Percentiles rank a stretch among this genome's conserved stretches.
Conservation (phyloP, 768 basidiomycete genomes). For the Polyporus arcularius region DNA sequence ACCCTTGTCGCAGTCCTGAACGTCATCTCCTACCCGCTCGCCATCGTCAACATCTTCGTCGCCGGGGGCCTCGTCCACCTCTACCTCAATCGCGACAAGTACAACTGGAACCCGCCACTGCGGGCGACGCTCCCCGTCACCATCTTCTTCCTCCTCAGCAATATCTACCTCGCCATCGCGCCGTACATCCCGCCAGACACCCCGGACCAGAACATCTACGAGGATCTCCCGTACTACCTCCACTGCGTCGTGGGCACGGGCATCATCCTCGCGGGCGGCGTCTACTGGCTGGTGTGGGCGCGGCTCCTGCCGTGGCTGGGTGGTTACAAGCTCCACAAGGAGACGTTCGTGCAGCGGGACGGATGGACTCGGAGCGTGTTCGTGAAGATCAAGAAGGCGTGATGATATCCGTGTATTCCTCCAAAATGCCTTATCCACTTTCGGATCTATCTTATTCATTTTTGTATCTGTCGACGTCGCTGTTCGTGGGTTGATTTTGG, state of each 20-base stretch:
- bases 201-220: background rate
- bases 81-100: slow-evolving; percentile 39
- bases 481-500: too few relatives aligned
- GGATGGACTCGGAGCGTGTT: slow-evolving; percentile 2
- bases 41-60: background rate
- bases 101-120: background rate
- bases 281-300: slow-evolving; percentile 42
- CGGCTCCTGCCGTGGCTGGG: slow-evolving; percentile 43
- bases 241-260: slow-evolving; percentile 32
- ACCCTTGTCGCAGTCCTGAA: slow-evolving; percentile 53
- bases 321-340: slow-evolving; percentile 48
- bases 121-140: slow-evolving; percentile 6
- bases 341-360: background rate
- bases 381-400: background rate
- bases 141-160: slow-evolving; percentile 10
- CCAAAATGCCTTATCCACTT: too few relatives aligned
- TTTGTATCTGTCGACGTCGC: too few relatives aligned
- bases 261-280: slow-evolving; percentile 11
- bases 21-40: slow-evolving; percentile 28
- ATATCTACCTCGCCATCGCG: slow-evolving; percentile 32
- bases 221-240: slow-evolving; percentile 14
- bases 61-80: slow-evolving; percentile 55
- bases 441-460: too few relatives aligned
- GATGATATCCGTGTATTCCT: too few relatives aligned
- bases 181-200: background rate